These are phyloP conservation scores for Hyaloscypha variabilis DNA, from an alignment of 495 filamentous ascomycete species.

Conservation along the genomic window DNA sequence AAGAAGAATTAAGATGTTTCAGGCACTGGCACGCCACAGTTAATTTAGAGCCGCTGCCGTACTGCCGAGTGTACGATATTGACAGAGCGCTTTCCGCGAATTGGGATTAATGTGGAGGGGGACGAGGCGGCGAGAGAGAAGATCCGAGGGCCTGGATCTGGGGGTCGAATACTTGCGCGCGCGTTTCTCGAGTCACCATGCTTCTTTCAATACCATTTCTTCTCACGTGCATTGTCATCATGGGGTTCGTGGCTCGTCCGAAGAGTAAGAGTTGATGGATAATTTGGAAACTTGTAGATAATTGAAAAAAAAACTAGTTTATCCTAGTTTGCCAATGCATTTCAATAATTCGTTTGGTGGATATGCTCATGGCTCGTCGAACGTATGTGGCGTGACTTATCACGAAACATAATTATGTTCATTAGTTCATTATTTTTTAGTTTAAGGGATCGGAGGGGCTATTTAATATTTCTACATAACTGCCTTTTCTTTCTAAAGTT, in stretches of 20 bases:
- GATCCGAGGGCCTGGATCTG: constrained; percentile 12
- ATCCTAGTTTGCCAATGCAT: constrained; percentile 9
- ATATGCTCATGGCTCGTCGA: neutral
- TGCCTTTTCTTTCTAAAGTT: constrained; percentile 5
- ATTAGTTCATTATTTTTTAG: neutral
- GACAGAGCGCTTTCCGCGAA: constrained; percentile 9
- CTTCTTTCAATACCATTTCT: constrained; percentile 25
- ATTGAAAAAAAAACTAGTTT: neutral
- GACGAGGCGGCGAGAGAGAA: constrained; percentile 6
- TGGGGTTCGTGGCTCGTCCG: neutral
- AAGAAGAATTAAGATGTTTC: constrained; percentile 24
- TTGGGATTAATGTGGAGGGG: constrained; percentile 21
- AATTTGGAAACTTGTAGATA: constrained; percentile 31
- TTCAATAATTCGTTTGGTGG: neutral
- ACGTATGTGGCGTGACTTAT: constrained; percentile 2
- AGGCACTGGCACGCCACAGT: neutral
- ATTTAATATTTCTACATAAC: neutral
- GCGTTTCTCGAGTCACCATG: constrained; percentile 3
- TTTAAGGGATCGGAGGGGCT: neutral
- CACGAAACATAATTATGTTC: neutral
- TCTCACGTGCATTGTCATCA: constrained; percentile 21
- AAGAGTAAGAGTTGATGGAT: neutral
- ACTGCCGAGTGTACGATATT: constrained; percentile 30
- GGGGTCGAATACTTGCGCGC: constrained; percentile 15
- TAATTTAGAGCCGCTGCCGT: neutral